Evolutionary conservation across 495 filamentous ascomycete genomes (phyloP).

Genomic region (Rostrohypoxylon terebratum): DNA sequence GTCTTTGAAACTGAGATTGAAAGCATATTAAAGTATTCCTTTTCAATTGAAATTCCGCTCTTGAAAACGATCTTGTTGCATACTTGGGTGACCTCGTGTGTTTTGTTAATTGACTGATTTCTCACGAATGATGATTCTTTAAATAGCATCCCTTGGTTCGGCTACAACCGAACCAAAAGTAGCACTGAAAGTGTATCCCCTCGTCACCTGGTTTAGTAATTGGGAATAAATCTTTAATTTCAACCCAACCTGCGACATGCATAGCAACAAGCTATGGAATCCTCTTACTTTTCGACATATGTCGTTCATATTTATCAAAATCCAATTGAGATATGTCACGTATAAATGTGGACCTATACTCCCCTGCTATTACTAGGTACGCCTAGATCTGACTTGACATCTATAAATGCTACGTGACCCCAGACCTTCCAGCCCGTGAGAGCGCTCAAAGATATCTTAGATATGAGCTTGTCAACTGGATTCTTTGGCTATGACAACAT

Average conservation of each 20-base stretch:
- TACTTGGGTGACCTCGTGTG: background rate
- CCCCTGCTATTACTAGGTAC: too few species aligned
- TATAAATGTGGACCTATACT: slow-evolving; percentile 1
- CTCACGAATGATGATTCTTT: background rate
- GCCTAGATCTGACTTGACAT: background rate
- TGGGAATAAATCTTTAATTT: background rate
- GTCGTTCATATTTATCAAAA: background rate
- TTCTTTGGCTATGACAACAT: background rate
- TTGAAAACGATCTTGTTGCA: background rate
- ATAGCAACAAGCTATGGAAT: background rate
- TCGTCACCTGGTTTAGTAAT: background rate
- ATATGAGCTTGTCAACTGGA: background rate
- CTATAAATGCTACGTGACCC: background rate
- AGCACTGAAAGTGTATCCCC: background rate
- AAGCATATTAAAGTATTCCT: background rate
- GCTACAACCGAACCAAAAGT: background rate
- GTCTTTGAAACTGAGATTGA: too few species aligned
- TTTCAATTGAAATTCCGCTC: background rate
- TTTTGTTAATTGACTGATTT: background rate
- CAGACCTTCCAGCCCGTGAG: background rate
- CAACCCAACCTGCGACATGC: background rate
- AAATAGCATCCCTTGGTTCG: background rate
- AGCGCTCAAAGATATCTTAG: background rate
- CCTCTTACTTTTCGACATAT: background rate
- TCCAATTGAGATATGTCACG: slow-evolving; percentile 4